Conservation (phyloP, 225 moss, liverwort and hornwort species). For the Physcomitrellopsis africana region DNA sequence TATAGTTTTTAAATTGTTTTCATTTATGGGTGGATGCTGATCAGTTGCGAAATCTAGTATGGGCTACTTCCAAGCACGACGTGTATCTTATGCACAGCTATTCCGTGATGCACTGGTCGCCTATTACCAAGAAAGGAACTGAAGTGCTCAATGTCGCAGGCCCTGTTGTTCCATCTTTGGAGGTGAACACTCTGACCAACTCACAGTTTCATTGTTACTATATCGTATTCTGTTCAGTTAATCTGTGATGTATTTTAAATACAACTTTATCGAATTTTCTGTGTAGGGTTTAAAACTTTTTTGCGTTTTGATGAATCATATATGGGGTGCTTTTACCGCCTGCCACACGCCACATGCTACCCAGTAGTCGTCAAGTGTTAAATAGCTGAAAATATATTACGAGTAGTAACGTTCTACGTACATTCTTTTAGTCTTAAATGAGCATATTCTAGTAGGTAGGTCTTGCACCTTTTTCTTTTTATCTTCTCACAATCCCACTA, state of each 20-base stretch:
- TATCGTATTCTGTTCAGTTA: neutral
- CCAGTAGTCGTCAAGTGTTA: no score
- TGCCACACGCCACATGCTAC: no score
- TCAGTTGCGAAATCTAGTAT: conserved; percentile 96
- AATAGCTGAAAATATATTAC: no score
- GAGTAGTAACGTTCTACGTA: no score
- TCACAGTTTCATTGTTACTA: neutral
- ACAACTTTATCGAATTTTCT: neutral
- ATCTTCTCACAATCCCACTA: conserved; percentile 45
- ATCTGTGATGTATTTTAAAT: neutral
- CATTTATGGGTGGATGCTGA: conserved; percentile 36
- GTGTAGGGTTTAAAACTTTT: neutral
- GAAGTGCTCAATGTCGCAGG: conserved; percentile 91
- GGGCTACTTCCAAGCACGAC: conserved; percentile 99
- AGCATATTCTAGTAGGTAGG: neutral
- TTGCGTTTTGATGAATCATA: neutral
- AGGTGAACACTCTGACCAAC: conserved; percentile 54
- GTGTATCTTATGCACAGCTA: conserved; percentile 85
- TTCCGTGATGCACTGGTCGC: conserved; percentile 96
- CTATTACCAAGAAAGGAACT: conserved; percentile 78
- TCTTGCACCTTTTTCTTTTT: conserved; percentile 27
- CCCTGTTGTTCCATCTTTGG: conserved; percentile 69
- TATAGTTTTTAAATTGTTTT: conserved; percentile 23
- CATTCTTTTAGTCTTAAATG: no score
- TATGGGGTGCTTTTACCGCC: no score